Percentiles rank a stretch among this genome's conserved stretches.
These are phyloP conservation scores for Trichoderma asperelloides DNA, from an alignment of 495 filamentous ascomycete genomes.

Conservation along the genomic window DNA sequence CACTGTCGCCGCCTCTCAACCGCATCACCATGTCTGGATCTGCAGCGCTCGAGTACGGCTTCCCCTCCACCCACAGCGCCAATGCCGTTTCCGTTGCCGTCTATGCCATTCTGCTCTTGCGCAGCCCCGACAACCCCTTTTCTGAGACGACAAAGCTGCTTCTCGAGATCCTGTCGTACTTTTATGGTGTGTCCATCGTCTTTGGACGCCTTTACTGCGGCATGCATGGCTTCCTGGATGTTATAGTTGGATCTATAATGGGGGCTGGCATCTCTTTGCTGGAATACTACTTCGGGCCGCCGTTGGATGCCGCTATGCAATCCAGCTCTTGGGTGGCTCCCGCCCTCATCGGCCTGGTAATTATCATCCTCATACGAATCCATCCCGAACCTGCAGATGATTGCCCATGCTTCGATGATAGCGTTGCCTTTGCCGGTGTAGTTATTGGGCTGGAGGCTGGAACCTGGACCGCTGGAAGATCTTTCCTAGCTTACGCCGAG, in stretches of 20 bases:
- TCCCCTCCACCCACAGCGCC: constrained; percentile 92
- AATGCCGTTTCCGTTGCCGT: constrained; percentile 93
- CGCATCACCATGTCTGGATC: constrained; percentile 96
- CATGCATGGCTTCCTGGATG: constrained; percentile 96
- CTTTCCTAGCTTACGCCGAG: constrained; percentile 35
- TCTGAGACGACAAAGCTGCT: constrained; percentile 41
- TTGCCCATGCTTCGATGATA: constrained; percentile 96
- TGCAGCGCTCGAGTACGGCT: constrained; percentile 90
- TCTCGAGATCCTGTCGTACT: constrained; percentile 59
- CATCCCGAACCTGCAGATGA: constrained; percentile 95
- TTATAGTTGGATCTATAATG: constrained; percentile 65
- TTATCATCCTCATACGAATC: constrained; percentile 70
- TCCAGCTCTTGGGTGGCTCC: constrained; percentile 48
- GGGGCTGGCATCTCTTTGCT: constrained; percentile 56
- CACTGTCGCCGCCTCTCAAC: constrained; percentile 84
- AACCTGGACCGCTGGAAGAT: constrained; percentile 66
- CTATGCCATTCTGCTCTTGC: constrained; percentile 64
- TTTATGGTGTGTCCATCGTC: constrained; percentile 83
- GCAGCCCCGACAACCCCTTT: constrained; percentile 44
- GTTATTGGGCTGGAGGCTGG: constrained; percentile 72
- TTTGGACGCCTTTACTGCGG: constrained; percentile 90
- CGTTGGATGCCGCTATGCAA: constrained; percentile 58
- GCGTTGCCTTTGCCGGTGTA: constrained; percentile 85
- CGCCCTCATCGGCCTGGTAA: constrained; percentile 48
- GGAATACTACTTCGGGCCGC: constrained; percentile 62